Base-by-base conservation (phyloP, 2,329 filamentous ascomycete genomes). In the Dryadomyces quercivorus region DNA sequence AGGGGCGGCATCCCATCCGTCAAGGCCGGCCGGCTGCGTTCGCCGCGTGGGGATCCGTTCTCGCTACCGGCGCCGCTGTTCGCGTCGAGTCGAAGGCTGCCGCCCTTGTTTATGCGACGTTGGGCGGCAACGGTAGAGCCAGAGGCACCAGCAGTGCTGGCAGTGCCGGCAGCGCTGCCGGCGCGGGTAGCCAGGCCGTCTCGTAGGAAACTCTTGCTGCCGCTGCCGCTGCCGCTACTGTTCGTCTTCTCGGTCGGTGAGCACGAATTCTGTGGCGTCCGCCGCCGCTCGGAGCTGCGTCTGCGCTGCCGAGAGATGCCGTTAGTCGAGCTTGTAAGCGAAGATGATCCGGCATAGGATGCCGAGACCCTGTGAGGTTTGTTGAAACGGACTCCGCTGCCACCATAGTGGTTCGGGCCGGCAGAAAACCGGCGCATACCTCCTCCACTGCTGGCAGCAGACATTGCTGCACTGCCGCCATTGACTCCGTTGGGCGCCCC, bases 81-180 rank as follows among this genome's bases (percentile, higher is more conserved):
- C 47, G 61, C 57, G 8, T 65, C 64, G 34, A 55, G 31, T 36
- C 64, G 64, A 56, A 72, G 60, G 57, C 68, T 72, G 15, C 70
- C 70, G 40, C 73, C 71, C 55, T 81, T 65, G 59, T 79, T 76
- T 77, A 82, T 81, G 48, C 78, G 71, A 52, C 78, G 67, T 21
- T 77, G 1, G 74, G 67, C 12, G 77, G 80, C 58, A 81, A 70
- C 3, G 67, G 64, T 42, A n/a, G n/a, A n/a, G n/a, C n/a, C n/a
- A n/a, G n/a, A n/a, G 61, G 55, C 34, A 31, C 26, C 26, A 31
- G 26, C 26, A 31, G 4, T 5, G 26, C 26, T 8, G 8, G 26
- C 26, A 8, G 26, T 31, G 26, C 26, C 26, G 26, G 26, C 26
- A 1, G 50, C 52, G 5, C 57, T 51, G 9, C 53, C 55, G 8